These are phyloP conservation scores for Ligustrum vulgare DNA, from an alignment of 257 asterid genomes.

Conservation along the genomic window DNA sequence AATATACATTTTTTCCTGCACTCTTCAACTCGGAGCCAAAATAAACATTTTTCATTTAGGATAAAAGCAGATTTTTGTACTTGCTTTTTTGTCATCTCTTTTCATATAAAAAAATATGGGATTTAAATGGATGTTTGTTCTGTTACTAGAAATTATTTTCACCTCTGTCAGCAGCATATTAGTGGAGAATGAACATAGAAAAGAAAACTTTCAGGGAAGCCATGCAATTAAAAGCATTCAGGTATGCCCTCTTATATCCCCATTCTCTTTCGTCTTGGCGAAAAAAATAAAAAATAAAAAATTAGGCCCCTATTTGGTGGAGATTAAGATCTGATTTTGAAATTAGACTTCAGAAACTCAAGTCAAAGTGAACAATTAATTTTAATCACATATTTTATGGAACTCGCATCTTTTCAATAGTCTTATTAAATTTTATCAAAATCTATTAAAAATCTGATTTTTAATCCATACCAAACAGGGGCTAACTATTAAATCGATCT, in stretches of 20 bases:
- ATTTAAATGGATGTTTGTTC: conserved; percentile 28
- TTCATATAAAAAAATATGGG: conserved; percentile 21
- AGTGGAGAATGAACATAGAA: conserved; percentile 23
- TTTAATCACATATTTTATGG: too few species aligned
- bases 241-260: conserved; percentile 27
- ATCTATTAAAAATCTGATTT: too few species aligned
- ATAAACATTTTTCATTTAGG: conserved; percentile 5
- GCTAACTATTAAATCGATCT: not conserved
- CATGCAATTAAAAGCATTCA: conserved; percentile 38
- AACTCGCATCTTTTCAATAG: too few species aligned
- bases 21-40: conserved; percentile 17
- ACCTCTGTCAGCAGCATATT: not conserved
- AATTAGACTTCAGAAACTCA: too few species aligned
- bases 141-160: conserved; percentile 26
- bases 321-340: too few species aligned
- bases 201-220: conserved; percentile 14
- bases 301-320: not conserved
- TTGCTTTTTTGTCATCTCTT: not conserved
- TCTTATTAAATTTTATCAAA: too few species aligned
- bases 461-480: too few species aligned
- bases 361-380: too few species aligned
- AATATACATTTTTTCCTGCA: conserved; percentile 25
- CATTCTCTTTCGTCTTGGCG: not conserved
- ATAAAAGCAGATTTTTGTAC: conserved; percentile 2
- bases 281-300: not conserved